Evolutionary conservation across 345 rosid genomes (phyloP), one percentile per base, ranked within the genome.

Genomic region (Viola odorata): DNA sequence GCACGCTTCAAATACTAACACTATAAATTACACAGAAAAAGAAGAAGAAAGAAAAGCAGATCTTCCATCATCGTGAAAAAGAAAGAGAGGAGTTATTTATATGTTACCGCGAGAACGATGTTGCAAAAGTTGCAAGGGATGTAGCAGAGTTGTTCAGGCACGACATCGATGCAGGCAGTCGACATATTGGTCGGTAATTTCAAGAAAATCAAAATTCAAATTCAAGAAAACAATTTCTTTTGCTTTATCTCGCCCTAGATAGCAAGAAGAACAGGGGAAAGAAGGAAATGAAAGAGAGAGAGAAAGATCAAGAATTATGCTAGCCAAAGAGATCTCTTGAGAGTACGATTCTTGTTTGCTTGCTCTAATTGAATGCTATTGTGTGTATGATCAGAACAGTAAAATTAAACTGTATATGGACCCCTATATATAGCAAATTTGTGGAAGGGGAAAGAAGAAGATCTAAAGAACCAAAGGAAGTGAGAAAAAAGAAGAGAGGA

Each of bases 91-190:
- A 53, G 32, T 5, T 6, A 45, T 17, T 37, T 8, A 60, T 45
- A 36, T 51, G 38, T 15, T 81, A 92, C 98, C 96, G 96, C 98
- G 64, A 92, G 98, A 76, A 92, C 89, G 62, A 89, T 85, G 76
- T 84, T 89, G 96, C 98, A 92, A 73, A 84, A 92, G 88, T 85
- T 87, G 88, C 98, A 92, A 70, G 96, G 98, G 89, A 92, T 87
- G 80, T 92, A 92, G 84, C 98, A 89, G 75, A 92, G 89, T 67
- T 92, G 94, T 75, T 92, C 96, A 53, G 95, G 71, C 49, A 63
- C 69, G 39, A 4, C 69, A 59, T 73, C 73, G 17, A 59, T 14
- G 69, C 65, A 67, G 77, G 53, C 32, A 23, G 32, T 67, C 13
- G 77, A 62, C 77, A 80, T 85, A 57, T 62, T 71, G 9, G 36